Evolutionary conservation across 306 rosid species (phyloP), one percentile per base, ranked within the genome.

Genomic region (Quercus parvula): DNA sequence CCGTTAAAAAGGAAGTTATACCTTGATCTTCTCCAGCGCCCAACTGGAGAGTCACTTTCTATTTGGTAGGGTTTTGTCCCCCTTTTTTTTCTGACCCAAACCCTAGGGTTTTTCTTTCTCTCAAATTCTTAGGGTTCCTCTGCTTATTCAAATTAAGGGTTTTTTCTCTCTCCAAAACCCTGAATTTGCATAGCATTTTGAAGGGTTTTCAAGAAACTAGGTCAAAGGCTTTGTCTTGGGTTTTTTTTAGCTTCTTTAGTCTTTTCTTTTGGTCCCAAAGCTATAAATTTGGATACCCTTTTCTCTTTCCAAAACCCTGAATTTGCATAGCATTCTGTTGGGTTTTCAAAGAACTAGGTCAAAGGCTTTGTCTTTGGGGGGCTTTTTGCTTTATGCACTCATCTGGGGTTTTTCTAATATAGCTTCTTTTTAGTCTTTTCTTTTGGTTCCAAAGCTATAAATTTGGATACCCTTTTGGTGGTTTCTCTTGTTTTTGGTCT

Each of bases 1-100:
- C 88, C 81, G 79, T 84, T 84, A 62, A 61, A 58, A 78, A 63
- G 74, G 41, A 76, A 61, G 75, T 81, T 64, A 71, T 76, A 62
- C 64, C 69, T 86, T 67, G 54, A 30, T 78, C 74, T 84, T 68
- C 83, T 63, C 57, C 71, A 49, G 24, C 12, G 35, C 19, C 70
- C 69, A 68, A 19, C 12, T 41, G 75, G 11, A 63, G 22, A 54
- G 57, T 78, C 24, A 58, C 71, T 84, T 67, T 67, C 2, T 18
- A 33, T 20, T 33, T 59, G 4, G 58, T 70, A 49, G 88, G 85
- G 85, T 59, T 80, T 85, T 82, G 63, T 70, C 56, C 46, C 20
- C 10, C 38, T 51, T 2, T 38, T 38, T 38, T 38, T 2, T 38
- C 44, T 70, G 79, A 33, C 24, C 33, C 46, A 73, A 55, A 76